Conservation (phyloP, 1,284 basidiomycete species). For the Ceratobasidium sp. region DNA sequence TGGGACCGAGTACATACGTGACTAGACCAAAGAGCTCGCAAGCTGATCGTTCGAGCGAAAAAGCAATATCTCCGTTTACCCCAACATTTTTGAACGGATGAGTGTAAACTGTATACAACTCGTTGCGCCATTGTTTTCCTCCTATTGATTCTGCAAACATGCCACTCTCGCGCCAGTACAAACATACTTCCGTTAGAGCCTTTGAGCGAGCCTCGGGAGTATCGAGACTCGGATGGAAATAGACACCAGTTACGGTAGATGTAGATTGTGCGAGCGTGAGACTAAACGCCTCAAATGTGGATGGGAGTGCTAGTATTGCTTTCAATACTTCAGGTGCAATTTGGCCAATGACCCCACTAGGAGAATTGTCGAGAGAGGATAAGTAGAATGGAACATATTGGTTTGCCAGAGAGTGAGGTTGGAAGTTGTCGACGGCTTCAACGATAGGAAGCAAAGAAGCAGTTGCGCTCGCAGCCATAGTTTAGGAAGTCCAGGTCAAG, state of each 20-base stretch:
- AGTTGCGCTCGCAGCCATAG: background rate
- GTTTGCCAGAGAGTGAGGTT: conserved; percentile 51
- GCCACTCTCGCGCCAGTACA: conserved; percentile 73
- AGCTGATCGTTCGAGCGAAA: conserved; percentile 89
- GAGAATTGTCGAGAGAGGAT: conserved; percentile 22
- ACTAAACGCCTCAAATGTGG: conserved; percentile 58
- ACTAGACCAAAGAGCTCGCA: conserved; percentile 89
- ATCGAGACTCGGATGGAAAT: conserved; percentile 64
- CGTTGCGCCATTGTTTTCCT: conserved; percentile 81
- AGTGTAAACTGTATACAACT: conserved; percentile 84
- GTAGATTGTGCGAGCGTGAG: conserved; percentile 48
- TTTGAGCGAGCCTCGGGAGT: conserved; percentile 67
- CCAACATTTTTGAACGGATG: conserved; percentile 64
- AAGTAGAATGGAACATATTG: conserved; percentile 49
- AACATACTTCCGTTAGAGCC: conserved; percentile 69
- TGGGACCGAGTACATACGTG: conserved; percentile 65
- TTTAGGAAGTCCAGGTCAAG: too few species aligned
- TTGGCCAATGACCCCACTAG: conserved; percentile 51
- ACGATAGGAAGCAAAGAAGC: conserved; percentile 66
- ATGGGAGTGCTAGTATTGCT: conserved; percentile 62
- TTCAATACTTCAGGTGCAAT: conserved; percentile 56
- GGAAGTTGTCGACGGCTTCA: conserved; percentile 71
- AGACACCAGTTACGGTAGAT: conserved; percentile 54
- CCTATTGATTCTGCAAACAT: conserved; percentile 73
- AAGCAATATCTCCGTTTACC: conserved; percentile 69